Evolutionary conservation across 208 protist genomes (phyloP).

Genomic region (Leishmania lainsoni): DNA sequence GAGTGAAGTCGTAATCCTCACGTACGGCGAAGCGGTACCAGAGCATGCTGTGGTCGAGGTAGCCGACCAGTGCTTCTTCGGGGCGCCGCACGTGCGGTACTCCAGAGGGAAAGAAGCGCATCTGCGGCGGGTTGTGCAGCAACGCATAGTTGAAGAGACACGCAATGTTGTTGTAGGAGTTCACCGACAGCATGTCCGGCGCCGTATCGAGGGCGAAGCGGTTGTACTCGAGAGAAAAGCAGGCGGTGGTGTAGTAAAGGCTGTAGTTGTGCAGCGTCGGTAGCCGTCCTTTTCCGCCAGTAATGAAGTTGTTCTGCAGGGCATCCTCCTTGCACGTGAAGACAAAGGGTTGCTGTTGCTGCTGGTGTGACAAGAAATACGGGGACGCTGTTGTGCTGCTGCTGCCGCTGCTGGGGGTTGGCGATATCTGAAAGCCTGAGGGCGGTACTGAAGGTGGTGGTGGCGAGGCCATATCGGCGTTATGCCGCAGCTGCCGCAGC

Average conservation of each 20-base stretch:
- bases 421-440: background rate
- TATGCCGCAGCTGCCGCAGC: conserved; percentile 42
- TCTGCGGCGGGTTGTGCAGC: conserved; percentile 58
- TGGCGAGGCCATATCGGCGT: conserved; percentile 26
- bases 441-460: conserved; percentile 18
- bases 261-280: conserved; percentile 32
- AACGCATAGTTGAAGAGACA: conserved; percentile 77
- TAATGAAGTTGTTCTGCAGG: conserved; percentile 35
- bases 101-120: conserved; percentile 45
- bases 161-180: conserved; percentile 91
- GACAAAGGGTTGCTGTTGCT: conserved; percentile 20
- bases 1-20: conserved; percentile 91
- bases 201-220: conserved; percentile 63
- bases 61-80: conserved; percentile 48
- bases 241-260: conserved; percentile 47
- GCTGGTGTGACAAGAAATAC: background rate
- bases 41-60: conserved; percentile 53
- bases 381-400: background rate
- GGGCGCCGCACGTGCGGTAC: conserved; percentile 37
- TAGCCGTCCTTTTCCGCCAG: conserved; percentile 4
- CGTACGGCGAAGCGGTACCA: conserved; percentile 86
- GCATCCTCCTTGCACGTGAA: conserved; percentile 47
- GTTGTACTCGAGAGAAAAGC: conserved; percentile 85
- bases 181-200: conserved; percentile 51
- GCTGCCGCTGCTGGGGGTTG: conserved; percentile 1